Conservation (phyloP, 345 rosid species). For the Rhodamnia argentea region DNA sequence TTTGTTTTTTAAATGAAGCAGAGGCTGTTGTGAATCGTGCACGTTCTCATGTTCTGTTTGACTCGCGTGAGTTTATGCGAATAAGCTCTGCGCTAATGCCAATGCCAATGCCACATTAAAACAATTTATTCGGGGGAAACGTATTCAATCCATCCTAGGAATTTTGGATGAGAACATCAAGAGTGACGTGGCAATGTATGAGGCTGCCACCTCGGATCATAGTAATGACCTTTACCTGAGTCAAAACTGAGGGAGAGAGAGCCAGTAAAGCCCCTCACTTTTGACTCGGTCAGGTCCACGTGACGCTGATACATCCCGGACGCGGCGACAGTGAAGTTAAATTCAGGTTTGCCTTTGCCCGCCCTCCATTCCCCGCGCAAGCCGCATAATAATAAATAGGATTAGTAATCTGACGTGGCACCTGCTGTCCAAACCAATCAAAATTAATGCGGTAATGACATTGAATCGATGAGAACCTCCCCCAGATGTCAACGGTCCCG, state of each 20-base stretch:
- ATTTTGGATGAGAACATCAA: not conserved
- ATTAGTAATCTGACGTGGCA: not conserved
- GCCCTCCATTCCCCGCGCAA: not conserved
- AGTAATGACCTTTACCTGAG: not conserved
- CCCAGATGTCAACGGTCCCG: not conserved
- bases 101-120: not conserved
- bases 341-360: not conserved
- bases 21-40: not conserved
- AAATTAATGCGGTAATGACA: not conserved
- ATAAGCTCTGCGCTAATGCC: not conserved
- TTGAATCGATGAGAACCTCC: not conserved
- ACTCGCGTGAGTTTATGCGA: not conserved
- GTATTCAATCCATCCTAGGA: not conserved
- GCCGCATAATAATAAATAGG: not conserved
- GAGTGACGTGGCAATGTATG: not conserved
- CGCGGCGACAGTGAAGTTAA: not conserved
- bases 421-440: not conserved
- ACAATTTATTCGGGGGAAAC: not conserved
- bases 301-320: not conserved
- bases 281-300: not conserved
- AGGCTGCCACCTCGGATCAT: not conserved
- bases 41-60: not conserved
- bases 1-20: not conserved
- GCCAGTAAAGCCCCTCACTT: not conserved
- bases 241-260: not conserved